Percentiles rank a stretch among this genome's conserved stretches.
These are phyloP conservation scores for Fusarium verrucosum DNA, from an alignment of 2,329 filamentous ascomycete species.

Conservation along the genomic window DNA sequence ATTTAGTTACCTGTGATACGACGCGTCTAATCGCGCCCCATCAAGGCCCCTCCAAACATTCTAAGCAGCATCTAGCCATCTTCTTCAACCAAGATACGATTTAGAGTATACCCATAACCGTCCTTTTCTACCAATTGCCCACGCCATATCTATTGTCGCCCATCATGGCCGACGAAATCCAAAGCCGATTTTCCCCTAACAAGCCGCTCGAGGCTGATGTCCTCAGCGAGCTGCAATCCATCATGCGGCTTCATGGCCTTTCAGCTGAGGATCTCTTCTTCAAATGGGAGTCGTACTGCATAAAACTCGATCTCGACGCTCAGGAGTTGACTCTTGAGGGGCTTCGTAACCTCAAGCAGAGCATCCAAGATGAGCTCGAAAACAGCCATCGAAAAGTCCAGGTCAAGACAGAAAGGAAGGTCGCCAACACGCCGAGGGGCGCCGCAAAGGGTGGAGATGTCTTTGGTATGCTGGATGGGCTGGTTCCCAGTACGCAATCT, in stretches of 20 bases:
- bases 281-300: slow-evolving; percentile 98
- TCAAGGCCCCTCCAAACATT: slow-evolving; percentile 32
- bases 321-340: slow-evolving; percentile 73
- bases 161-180: slow-evolving; percentile 51
- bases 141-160: slow-evolving; percentile 12
- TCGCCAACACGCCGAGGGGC: slow-evolving; percentile 70
- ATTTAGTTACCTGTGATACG: slow-evolving; percentile 25
- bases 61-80: slow-evolving; percentile 15
- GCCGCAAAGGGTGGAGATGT: slow-evolving; percentile 70
- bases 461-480: slow-evolving; percentile 82
- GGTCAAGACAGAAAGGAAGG: slow-evolving; percentile 69
- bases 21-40: slow-evolving; percentile 36
- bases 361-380: slow-evolving; percentile 85
- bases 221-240: slow-evolving; percentile 81
- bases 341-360: slow-evolving; percentile 82
- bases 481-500: slow-evolving; percentile 71
- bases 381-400: slow-evolving; percentile 74
- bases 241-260: slow-evolving; percentile 84
- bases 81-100: slow-evolving; percentile 1
- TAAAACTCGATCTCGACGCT: slow-evolving; percentile 89
- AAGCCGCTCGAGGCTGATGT: slow-evolving; percentile 77
- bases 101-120: background rate
- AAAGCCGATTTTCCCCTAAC: slow-evolving; percentile 50
- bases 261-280: slow-evolving; percentile 89
- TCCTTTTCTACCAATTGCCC: background rate